phyloP scores from a whole-genome alignment of 2,329 filamentous ascomycete species.

The Venturia oleaginea region DNA sequence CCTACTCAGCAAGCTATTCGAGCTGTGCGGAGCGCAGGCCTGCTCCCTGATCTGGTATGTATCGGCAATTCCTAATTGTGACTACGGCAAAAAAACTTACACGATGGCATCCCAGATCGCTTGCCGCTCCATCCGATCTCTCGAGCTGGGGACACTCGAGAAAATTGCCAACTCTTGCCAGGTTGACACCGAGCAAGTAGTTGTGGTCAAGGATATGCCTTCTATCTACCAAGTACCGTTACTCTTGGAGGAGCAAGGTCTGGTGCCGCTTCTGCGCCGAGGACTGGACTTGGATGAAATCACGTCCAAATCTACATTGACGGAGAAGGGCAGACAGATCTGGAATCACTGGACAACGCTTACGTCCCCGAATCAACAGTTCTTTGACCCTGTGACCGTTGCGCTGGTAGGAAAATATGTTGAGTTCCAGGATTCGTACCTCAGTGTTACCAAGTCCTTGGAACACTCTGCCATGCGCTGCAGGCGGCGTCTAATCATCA shows the following conservation, averaged over 20 bases:
- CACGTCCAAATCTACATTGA: slow-evolving; percentile 42
- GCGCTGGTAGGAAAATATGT: slow-evolving; percentile 90
- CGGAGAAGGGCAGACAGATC: slow-evolving; percentile 55
- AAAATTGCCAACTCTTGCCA: slow-evolving; percentile 91
- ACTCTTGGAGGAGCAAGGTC: slow-evolving; percentile 74
- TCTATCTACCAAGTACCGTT: slow-evolving; percentile 92
- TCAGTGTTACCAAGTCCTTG: slow-evolving; percentile 74
- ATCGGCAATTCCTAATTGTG: slow-evolving; percentile 15
- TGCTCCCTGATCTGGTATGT: slow-evolving; percentile 50
- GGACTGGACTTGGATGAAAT: slow-evolving; percentile 57
- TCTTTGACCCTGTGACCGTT: slow-evolving; percentile 65
- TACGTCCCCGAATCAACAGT: slow-evolving; percentile 54
- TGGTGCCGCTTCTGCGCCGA: slow-evolving; percentile 57
- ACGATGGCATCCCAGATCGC: slow-evolving; percentile 56
- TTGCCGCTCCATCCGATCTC: slow-evolving; percentile 73
- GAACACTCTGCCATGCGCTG: slow-evolving; percentile 90
- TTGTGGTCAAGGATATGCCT: slow-evolving; percentile 78
- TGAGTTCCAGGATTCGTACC: slow-evolving; percentile 74
- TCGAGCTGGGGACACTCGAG: slow-evolving; percentile 64
- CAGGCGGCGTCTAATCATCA: slow-evolving; percentile 65
- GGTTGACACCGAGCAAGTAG: slow-evolving; percentile 73
- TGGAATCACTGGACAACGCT: slow-evolving; percentile 73
- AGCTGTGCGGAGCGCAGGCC: slow-evolving; percentile 70
- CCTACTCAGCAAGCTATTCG: slow-evolving; percentile 88
- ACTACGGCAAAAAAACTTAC: slow-evolving; percentile 9